Conservation (phyloP, 1,284 basidiomycete genomes). For the Ustilago lituana region DNA sequence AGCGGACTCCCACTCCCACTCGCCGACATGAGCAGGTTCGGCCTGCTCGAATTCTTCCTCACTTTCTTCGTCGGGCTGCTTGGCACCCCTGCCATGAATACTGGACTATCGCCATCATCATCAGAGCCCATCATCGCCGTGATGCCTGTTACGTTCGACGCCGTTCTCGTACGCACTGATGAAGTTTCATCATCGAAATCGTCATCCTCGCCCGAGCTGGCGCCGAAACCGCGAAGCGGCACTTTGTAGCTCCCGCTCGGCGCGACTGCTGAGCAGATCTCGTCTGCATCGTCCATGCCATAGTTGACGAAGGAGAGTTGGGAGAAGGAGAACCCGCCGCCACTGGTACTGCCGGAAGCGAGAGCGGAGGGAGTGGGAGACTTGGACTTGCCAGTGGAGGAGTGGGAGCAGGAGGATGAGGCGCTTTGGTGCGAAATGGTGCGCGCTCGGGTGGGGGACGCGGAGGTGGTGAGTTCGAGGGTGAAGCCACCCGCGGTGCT, state of each 20-base stretch:
- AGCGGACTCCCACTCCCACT: slow-evolving; percentile 13
- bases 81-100: slow-evolving; percentile 7
- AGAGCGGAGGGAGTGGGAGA: slow-evolving; percentile 24
- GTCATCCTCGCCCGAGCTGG: slow-evolving; percentile 34
- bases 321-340: slow-evolving; percentile 13
- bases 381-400: slow-evolving; percentile 25
- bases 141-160: slow-evolving; percentile 24
- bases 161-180: slow-evolving; percentile 17
- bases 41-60: slow-evolving; percentile 33
- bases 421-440: slow-evolving; percentile 35
- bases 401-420: slow-evolving; percentile 15
- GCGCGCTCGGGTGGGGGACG: slow-evolving; percentile 30
- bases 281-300: slow-evolving; percentile 64
- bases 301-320: slow-evolving; percentile 64
- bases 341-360: slow-evolving; percentile 9
- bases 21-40: slow-evolving; percentile 5
- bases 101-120: slow-evolving; percentile 22
- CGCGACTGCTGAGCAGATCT: slow-evolving; percentile 64
- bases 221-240: slow-evolving; percentile 53
- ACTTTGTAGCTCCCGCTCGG: slow-evolving; percentile 63
- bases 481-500: slow-evolving; percentile 18
- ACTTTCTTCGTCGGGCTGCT: slow-evolving; percentile 36
- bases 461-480: slow-evolving; percentile 36
- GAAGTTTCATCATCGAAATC: slow-evolving; percentile 38
- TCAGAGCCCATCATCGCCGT: slow-evolving; percentile 18